Conservation (phyloP, 495 filamentous ascomycete species). For the Cryomyces minteri region DNA sequence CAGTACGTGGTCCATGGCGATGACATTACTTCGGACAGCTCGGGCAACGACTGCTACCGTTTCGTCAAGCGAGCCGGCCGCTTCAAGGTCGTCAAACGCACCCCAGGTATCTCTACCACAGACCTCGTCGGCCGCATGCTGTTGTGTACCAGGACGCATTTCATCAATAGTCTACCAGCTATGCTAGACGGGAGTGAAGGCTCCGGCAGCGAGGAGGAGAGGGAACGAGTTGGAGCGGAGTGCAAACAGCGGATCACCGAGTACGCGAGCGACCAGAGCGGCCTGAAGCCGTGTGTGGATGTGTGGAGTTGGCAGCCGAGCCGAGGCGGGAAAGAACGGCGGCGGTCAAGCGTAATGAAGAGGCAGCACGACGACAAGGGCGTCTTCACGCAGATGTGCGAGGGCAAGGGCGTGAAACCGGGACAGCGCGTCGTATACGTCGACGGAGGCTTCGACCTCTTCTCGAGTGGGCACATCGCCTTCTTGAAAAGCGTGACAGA, state of each 20-base stretch:
- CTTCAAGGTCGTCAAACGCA: slow-evolving; percentile 91
- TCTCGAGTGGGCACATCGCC: slow-evolving; percentile 91
- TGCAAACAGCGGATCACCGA: slow-evolving; percentile 55
- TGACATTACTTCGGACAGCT: slow-evolving; percentile 70
- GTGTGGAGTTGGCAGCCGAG: slow-evolving; percentile 61
- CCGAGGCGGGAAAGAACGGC: slow-evolving; percentile 29
- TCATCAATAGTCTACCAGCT: slow-evolving; percentile 54
- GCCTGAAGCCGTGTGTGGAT: slow-evolving; percentile 47
- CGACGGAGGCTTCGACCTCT: slow-evolving; percentile 92
- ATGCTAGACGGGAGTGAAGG: slow-evolving; percentile 57
- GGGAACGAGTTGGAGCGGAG: slow-evolving; percentile 34
- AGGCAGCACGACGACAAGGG: slow-evolving; percentile 27
- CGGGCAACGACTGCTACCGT: slow-evolving; percentile 88
- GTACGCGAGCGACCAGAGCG: slow-evolving; percentile 75
- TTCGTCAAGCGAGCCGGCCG: slow-evolving; percentile 82
- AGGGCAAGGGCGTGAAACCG: slow-evolving; percentile 43
- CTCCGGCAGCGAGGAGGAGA: slow-evolving; percentile 45
- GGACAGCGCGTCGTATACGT: slow-evolving; percentile 86
- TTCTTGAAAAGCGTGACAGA: slow-evolving; percentile 62
- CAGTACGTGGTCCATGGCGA: slow-evolving; percentile 84
- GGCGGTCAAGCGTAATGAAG: slow-evolving; percentile 1
- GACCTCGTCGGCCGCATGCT: slow-evolving; percentile 96
- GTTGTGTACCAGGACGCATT: slow-evolving; percentile 75
- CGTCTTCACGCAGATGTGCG: slow-evolving; percentile 41
- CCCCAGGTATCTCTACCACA: slow-evolving; percentile 89